Evolutionary conservation across 2,329 filamentous ascomycete species (phyloP), one percentile per base, ranked within the genome.

Genomic region (Exophiala calicioides): DNA sequence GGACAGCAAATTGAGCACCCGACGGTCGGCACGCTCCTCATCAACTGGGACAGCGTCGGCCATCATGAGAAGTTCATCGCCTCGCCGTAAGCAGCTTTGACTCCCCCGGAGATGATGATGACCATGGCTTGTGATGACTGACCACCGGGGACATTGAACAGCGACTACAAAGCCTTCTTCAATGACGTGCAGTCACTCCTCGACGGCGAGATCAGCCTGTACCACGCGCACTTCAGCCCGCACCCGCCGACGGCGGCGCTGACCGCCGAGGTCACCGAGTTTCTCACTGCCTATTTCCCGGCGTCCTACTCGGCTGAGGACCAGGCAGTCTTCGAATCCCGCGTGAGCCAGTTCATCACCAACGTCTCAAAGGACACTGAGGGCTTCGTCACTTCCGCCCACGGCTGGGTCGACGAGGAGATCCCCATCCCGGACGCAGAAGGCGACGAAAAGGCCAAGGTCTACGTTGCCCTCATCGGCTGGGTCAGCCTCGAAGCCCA

Each of bases 401-500:
- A 41, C 7, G 61, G 60, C 15, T 63, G 60, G 59, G 46, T 58
- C n/a, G 38, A 52, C 13, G 61, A 63, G 42, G 53, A 62, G 23
- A 18, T 61, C 10, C 48, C 54, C 26, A 69, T 34, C 59, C 67
- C 4, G 52, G 63, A 1, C 33, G 67, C 4, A 52, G 63, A 1
- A 31, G 67, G 2, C 55, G 54, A 24, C 31, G 60, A 34, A 58
- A 63, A 26, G 55, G 65, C 9, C 50, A 66, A 46, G 44, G 56
- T 10, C 0, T 60, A 48, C 4, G 39, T 65, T 43, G 57, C 52
- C 0, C 57, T 69, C 2, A 60, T 72, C 9, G 67, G 66, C 0
- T 72, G 69, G 69, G 56, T 64, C 0, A 69, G 65, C 24, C 53
- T 69, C 1, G 65, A 71, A 27, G 64, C 64, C 20, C 70, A 72